Conservation (phyloP, 768 basidiomycete genomes). For the Tricholoma sp. region DNA sequence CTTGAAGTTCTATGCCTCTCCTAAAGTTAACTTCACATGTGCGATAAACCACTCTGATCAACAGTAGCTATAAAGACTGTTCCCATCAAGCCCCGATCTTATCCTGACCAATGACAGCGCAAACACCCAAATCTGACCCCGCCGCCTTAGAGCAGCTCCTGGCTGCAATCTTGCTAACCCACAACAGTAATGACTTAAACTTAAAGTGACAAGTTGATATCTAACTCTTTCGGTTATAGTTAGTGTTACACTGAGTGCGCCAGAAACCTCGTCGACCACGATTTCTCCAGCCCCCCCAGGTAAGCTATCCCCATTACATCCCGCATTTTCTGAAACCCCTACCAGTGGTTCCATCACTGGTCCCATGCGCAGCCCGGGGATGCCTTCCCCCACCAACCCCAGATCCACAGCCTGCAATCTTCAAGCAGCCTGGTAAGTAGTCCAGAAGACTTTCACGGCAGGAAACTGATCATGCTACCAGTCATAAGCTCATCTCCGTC, state of each 20-base stretch:
- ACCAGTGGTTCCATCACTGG: background rate
- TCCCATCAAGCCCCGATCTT: background rate
- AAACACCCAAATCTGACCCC: background rate
- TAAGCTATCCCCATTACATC: background rate
- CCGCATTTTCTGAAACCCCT: background rate
- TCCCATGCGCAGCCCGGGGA: background rate
- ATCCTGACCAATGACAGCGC: background rate
- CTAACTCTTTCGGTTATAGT: background rate
- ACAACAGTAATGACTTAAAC: background rate
- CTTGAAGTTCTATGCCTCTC: background rate
- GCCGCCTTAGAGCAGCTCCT: background rate
- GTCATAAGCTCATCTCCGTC: background rate
- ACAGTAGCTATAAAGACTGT: background rate
- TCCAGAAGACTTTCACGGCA: background rate
- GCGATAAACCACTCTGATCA: background rate
- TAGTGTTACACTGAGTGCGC: background rate
- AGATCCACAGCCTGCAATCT: background rate
- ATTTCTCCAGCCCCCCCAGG: background rate
- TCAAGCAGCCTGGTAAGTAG: background rate
- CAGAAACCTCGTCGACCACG: background rate
- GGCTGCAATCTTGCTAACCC: background rate
- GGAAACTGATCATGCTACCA: background rate
- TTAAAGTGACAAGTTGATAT: background rate
- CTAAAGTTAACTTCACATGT: background rate
- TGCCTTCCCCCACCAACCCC: background rate